Evolutionary conservation across 345 rosid species (phyloP), one percentile per base, ranked within the genome.

Genomic region (Sisymbrium irio): DNA sequence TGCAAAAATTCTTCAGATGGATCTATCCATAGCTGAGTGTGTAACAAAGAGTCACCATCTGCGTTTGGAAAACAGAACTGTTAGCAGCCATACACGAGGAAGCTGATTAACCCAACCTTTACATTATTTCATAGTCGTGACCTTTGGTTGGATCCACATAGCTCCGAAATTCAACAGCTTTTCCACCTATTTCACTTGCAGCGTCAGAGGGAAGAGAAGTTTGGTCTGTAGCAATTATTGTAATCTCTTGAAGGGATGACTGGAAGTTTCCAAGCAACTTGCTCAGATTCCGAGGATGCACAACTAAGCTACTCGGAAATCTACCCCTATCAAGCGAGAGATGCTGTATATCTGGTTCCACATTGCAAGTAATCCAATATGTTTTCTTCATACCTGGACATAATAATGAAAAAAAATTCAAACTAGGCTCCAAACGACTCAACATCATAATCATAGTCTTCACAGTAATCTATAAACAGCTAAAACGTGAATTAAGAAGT

Each of bases 1-100:
- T 83, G 95, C 72, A 89, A 80, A 88, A 92, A 95, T 78, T 92
- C 99, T 80, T 92, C 97, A 1, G 79, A 75, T 55, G 99, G 98
- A 83, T 95, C 99, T 73, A 95, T 92, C 99, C 98, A 92, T 39
- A 92, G 85, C 78, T 90, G 97, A 72, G 97, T 87, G 81, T 95
- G 89, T 41, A 95, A 76, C 37, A 85, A 81, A 40, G 91, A 82
- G 75, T 88, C 97, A 40, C 84, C 89, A 35, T 95, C 96, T 95
- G 88, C 82, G 68, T 35, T 70, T 55, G 37, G 75, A 42, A 59
- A 58, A 18, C 12, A 32, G 42, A 77, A 78, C 15, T 58, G 46
- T 77, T 56, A 83, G 60, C 41, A 54, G 70, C 56, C 46, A 10
- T 57, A 62, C 39, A 37, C 19, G 35, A 13, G 60, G 27, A 51